Evolutionary conservation across 2,329 filamentous ascomycete species (phyloP), one percentile per base, ranked within the genome.

Genomic region (Ophiostoma piceae): DNA sequence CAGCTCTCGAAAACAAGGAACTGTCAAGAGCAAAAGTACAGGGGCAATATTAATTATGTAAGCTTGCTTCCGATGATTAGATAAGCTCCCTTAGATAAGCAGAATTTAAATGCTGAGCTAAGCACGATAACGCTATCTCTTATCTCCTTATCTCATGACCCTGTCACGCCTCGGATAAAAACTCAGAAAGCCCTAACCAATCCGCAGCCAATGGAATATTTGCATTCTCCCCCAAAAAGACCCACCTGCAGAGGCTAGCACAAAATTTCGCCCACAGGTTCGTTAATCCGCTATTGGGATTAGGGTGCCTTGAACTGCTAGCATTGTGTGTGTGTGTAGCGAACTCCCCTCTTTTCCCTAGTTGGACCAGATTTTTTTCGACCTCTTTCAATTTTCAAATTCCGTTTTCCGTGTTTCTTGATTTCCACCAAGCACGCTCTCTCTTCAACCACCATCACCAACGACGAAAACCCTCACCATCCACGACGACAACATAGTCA

Each of bases 401-500:
- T 66, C 60, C 57, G 29, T 47, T 66, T 66, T 41, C 26, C 65
- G 39, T 67, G 35, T 41, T 67, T 54, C 67, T 68, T 26, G 65
- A 62, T 71, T 74, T 75, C 75, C 47, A 66, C n/a, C 57, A 65
- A 65, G 57, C 62, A 65, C 62, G 32, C 62, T 65, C 43, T 68
- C 67, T 67, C 51, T 19, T 22, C 32, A 54, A 57, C 66, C 76
- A 75, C 75, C 75, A 76, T 78, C 78, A 77, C 77, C 79, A 71
- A 60, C 80, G 37, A 43, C 74, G 76, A 75, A 76, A 73, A 74
- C 75, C 76, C 78, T 79, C 43, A 47, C 80, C 80, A 77, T 77
- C 76, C 68, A 67, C 26, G 70, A 77, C 79, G 79, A 82, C 77
- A 79, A 79, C 19, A 78, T 79, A 80, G 79, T 82, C 82, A 80